These are phyloP conservation scores for Linanthus parryae DNA, from an alignment of 148 eudicot species.

Conservation along the genomic window DNA sequence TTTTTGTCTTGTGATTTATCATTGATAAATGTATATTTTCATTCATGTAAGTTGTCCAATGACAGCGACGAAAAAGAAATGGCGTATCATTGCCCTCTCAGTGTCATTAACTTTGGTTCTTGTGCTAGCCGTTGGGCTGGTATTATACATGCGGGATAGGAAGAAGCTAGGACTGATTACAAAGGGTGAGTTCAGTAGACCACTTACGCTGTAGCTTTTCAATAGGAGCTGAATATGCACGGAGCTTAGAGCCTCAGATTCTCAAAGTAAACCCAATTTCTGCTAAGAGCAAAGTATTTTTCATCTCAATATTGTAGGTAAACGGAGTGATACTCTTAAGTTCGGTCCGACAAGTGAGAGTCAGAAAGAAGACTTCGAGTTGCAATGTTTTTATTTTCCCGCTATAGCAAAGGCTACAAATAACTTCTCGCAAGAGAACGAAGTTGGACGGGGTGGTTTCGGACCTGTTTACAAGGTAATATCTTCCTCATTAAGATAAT, in stretches of 20 bases:
- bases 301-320: background rate
- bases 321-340: no score
- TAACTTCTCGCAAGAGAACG: constrained; percentile 6
- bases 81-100: background rate
- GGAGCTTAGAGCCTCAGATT: no score
- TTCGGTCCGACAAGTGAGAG: background rate
- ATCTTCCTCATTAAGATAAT: no score
- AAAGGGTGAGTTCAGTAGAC: background rate
- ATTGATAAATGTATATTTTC: no score
- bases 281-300: background rate
- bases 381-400: constrained; percentile 5
- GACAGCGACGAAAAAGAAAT: no score
- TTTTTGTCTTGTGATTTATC: no score
- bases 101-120: background rate
- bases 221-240: no score
- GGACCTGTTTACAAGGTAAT: constrained; percentile 20
- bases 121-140: background rate
- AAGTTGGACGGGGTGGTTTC: constrained; percentile 17
- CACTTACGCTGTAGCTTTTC: background rate
- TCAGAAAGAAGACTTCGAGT: constrained; percentile 15
- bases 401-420: constrained; percentile 9
- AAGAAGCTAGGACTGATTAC: background rate
- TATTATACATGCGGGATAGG: background rate
- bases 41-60: background rate
- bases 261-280: no score